Conservation (phyloP, 106 monocot genomes). For the Dendrobium officinale region DNA sequence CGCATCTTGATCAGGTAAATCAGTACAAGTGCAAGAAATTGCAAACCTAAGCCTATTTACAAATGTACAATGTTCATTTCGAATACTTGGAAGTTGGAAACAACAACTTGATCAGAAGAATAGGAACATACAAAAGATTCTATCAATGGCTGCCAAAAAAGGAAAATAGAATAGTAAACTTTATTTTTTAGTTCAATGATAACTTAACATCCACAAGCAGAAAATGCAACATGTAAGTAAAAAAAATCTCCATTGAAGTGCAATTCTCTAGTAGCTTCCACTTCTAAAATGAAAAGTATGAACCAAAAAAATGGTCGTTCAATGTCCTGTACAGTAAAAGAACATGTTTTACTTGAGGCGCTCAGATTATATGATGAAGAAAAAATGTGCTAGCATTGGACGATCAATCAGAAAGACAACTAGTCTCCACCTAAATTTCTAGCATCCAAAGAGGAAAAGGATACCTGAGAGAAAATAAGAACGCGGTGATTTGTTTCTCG, state of each 20-base stretch:
- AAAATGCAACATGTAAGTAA: neutral
- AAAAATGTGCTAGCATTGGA: neutral
- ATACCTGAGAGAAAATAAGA: constrained; percentile 98
- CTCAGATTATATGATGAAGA: neutral
- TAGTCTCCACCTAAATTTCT: neutral
- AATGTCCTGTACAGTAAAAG: neutral
- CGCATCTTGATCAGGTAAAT: neutral
- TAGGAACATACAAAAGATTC: neutral
- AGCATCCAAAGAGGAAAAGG: constrained; percentile 1
- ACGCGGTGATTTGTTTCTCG: constrained; percentile 92
- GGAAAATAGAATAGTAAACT: neutral
- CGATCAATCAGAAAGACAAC: neutral
- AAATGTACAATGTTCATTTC: neutral
- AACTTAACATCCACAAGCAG: neutral
- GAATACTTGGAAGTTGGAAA: neutral
- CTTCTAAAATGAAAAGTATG: neutral
- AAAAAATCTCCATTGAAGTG: neutral
- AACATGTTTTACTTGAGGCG: neutral
- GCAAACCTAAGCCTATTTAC: neutral
- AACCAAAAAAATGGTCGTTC: neutral
- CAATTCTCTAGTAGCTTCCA: neutral
- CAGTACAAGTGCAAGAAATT: neutral
- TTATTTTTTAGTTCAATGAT: neutral
- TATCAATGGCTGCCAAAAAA: neutral
- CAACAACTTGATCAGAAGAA: neutral